Evolutionary conservation across 345 rosid genomes (phyloP), one percentile per base, ranked within the genome.

Genomic region (Mangifera indica): DNA sequence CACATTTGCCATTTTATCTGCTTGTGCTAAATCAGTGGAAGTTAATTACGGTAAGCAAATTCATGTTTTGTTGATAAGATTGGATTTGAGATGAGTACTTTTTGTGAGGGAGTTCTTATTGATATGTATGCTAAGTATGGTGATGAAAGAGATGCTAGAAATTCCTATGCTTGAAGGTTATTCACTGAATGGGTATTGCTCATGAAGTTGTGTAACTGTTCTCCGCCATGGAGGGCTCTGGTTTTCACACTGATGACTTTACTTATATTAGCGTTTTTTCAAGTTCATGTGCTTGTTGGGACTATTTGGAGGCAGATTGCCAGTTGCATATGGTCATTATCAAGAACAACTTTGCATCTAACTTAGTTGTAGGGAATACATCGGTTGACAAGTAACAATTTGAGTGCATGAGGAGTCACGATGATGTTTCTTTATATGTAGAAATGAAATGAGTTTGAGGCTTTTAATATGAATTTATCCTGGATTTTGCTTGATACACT

Each of bases 91-190:
- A 49, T 65, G 45, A 82, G 81, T 63, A 82, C 87, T 1, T 92
- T 83, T 78, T 94, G 91, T 71, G 86, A 84, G 72, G 88, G 93
- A 52, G 85, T 95, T 63, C 84, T 90, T 56, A 89, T 92, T 61
- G 95, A 92, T 80, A 82, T 90, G 97, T 92, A 89, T 70, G 86
- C 95, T 0, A 94, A 92, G 87, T 85, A 86, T 83, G 75, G 77
- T 37, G 34, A 44, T 49, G 61, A 90, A 40, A 64, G 64, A 72
- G 93, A 83, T 70, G 96, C 95, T 34, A 80, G 83, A n/a, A n/a
- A 93, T 92, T 76, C 84, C 97, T 12, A 76, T 90, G 89, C 89
- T 92, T n/a, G 91, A 92, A 67, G 97, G 93, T 44, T 86, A 81
- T 80, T 86, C 87, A 45, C 98, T 90, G 62, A 92, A 83, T 72